Evolutionary conservation across 129 eudicot species (phyloP), one percentile per base, ranked within the genome.

Genomic region (Flaveria bidentis): DNA sequence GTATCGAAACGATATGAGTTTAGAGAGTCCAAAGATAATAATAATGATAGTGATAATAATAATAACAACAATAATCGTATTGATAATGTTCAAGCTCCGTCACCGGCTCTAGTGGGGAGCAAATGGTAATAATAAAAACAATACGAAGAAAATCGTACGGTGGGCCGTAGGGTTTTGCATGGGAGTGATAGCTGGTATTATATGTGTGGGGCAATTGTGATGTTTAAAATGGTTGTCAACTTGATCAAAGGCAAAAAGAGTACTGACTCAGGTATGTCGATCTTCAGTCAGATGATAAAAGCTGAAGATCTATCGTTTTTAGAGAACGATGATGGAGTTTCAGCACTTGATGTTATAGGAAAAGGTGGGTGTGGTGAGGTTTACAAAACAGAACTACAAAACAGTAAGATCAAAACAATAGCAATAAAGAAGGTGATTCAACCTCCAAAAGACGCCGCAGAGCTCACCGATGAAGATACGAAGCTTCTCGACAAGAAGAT

Each of bases 281-380:
- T 91, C 44, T 93, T 93, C 78, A 93, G 97, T 51, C 86, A 86
- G 2, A 0, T 72, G 74, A 87, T 93, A 33, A 93, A 91, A 81
- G 86, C 87, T 4, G 96, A 91, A 68, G 96, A 93, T 23, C 82
- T 93, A n/a, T 86, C 92, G 23, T 91, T 93, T 76, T 78, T 90
- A 53, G 90, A 87, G 78, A 91, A 85, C 53, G 98, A 93, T 41
- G 97, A 93, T 47, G 93, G 91, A 15, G 44, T 93, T 12, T 83
- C 89, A 1, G 42, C 82, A 0, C 78, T 90, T 20, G 74, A 87
- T 12, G 9, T 88, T 26, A 91, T 93, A 18, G 98, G 97, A 53
- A 81, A 65, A 76, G 98, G 98, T 0, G 98, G 98, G 2, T 93
- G 98, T 28, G 97, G 97, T 3, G 91, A 87, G 69, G 98, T 93